Evolutionary conservation across 495 filamentous ascomycete species (phyloP).

Genomic region (Neurospora intermedia): DNA sequence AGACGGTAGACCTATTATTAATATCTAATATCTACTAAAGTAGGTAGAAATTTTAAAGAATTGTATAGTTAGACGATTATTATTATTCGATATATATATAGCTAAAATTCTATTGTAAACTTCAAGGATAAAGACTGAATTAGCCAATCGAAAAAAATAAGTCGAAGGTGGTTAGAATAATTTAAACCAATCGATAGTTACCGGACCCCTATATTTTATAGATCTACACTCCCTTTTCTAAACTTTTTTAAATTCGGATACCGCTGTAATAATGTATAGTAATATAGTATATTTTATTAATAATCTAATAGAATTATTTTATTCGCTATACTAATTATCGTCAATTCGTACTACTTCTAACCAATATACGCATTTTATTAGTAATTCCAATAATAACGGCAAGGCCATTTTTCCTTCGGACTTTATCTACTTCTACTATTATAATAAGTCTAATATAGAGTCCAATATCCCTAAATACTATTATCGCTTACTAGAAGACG

Average conservation of each 20-base stretch:
- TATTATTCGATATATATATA: not conserved
- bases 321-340: too few relatives aligned
- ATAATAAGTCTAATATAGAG: not conserved
- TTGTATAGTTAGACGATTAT: not conserved
- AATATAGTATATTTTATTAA: not conserved
- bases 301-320: too few relatives aligned
- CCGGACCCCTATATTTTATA: not conserved
- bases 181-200: rapidly evolving
- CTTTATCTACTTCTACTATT: not conserved
- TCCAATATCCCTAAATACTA: not conserved
- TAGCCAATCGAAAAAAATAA: not conserved
- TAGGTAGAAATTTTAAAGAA: too few relatives aligned
- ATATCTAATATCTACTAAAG: not conserved
- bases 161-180: not conserved
- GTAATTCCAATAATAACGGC: too few relatives aligned
- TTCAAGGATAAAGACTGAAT: not conserved
- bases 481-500: not conserved
- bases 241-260: not conserved
- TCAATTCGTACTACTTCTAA: not conserved
- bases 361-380: too few relatives aligned
- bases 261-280: not conserved
- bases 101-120: not conserved
- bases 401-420: not conserved
- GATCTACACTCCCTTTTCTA: not conserved
- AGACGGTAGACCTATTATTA: not conserved